Conservation (phyloP, 352 stramenopile genomes). For the Globisporangium cystogenes region DNA sequence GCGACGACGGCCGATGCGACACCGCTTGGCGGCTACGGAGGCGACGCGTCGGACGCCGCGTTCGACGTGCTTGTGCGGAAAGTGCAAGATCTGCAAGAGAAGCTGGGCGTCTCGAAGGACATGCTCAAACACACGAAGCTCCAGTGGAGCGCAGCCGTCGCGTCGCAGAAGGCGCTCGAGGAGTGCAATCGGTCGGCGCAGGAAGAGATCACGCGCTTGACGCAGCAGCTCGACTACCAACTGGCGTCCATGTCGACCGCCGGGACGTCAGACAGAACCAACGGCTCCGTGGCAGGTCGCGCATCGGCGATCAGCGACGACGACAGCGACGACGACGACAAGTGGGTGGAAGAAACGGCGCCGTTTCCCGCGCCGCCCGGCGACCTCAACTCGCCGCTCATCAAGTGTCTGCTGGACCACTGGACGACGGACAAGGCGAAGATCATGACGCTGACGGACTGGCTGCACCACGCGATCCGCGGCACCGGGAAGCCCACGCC, state of each 20-base stretch:
- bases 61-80: constrained; percentile 29
- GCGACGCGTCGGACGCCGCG: constrained; percentile 16
- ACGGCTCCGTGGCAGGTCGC: background rate
- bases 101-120: constrained; percentile 39
- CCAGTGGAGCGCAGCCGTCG: constrained; percentile 53
- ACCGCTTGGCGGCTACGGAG: constrained; percentile 11
- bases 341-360: constrained; percentile 48
- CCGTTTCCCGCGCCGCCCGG: constrained; percentile 52
- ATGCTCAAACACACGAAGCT: constrained; percentile 61
- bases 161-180: constrained; percentile 58
- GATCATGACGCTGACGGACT: constrained; percentile 48
- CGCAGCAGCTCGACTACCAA: constrained; percentile 40
- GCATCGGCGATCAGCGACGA: constrained; percentile 4
- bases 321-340: constrained; percentile 24
- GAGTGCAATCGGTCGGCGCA: constrained; percentile 48
- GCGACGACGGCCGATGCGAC: constrained; percentile 15
- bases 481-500: constrained; percentile 33
- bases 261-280: background rate
- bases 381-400: constrained; percentile 61
- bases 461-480: constrained; percentile 57
- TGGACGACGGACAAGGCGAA: constrained; percentile 66
- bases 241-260: constrained; percentile 18
- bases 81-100: constrained; percentile 37
- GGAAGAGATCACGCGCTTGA: constrained; percentile 40
- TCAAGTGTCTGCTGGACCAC: constrained; percentile 54